Evolutionary conservation across 192 early-diverging fungal species (phyloP), one percentile per base, ranked within the genome.

Genomic region (Coemansia sp.): DNA sequence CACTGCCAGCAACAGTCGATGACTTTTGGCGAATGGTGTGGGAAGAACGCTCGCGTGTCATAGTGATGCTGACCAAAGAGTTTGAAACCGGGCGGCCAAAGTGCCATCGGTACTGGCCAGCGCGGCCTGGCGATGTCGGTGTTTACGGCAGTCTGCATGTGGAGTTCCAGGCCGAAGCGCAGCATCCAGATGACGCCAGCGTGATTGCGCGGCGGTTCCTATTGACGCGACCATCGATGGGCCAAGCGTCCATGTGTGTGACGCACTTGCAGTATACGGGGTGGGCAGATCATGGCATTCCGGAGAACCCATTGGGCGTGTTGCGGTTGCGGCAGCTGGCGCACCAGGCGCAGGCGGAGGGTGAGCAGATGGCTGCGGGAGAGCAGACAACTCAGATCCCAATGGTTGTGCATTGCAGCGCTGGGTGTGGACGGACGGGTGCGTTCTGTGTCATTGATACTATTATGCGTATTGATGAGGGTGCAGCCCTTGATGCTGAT

Each of bases 21-120:
- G 93, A 92, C 58, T 97, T 98, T 72, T 98, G 96, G 96, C 82
- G 83, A 65, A 94, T 96, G 93, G 79, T 92, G 4, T 85, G 86
- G 83, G 92, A 98, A 67, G 88, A 95, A 38, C 64, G 83, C 29
- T 69, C 82, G 3, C 64, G 75, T 2, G 87, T 98, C 6, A 87
- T 98, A 61, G 93, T 96, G 2, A 94, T 94, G 87, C 76, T 98
- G 62, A 95, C 95, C 5, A 72, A 77, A 8, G 92, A 93, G 76
- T 87, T 91, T 38, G 89, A 93, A 65, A 81, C 81, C 45, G 84
- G 89, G 4, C 75, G 85, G 29, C 62, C 79, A 7, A 97, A 97
- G 67, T 96, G 92, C 58, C 85, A 89, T 58, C 84, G 84, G 19
- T 98, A 97, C 69, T 97, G 96, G 94, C 94, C 96, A 9, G 27